Percentiles rank a stretch among this genome's conserved stretches.
Evolutionary conservation across 2,329 filamentous ascomycete species (phyloP).

Genomic region (Ophiostoma sp.): DNA sequence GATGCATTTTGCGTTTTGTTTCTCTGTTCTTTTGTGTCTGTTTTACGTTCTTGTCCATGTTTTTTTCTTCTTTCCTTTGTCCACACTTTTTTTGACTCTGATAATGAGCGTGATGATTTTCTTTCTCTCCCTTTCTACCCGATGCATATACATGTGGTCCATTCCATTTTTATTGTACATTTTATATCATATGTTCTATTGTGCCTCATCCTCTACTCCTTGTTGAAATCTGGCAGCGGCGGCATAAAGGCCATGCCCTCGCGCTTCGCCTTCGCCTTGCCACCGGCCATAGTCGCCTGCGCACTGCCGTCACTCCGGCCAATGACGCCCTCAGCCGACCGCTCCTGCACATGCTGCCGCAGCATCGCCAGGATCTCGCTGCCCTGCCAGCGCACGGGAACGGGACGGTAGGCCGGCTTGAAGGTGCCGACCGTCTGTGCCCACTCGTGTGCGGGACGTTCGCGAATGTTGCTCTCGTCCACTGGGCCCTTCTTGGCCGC

Average conservation of each 20-base stretch:
- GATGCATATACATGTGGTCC: background rate
- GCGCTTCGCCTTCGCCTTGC: slow-evolving; percentile 38
- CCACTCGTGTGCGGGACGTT: slow-evolving; percentile 73
- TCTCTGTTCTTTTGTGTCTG: background rate
- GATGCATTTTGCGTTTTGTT: slow-evolving; percentile 4
- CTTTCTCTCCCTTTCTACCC: background rate
- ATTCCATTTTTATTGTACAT: background rate
- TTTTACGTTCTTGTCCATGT: slow-evolving; percentile 2
- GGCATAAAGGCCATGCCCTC: slow-evolving; percentile 62
- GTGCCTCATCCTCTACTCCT: background rate
- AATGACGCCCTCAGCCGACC: slow-evolving; percentile 58
- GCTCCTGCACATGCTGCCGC: slow-evolving; percentile 74
- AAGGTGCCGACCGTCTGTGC: slow-evolving; percentile 94
- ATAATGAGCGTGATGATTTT: slow-evolving; percentile 28
- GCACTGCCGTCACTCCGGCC: slow-evolving; percentile 38
- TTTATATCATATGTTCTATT: background rate
- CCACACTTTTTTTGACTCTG: slow-evolving; percentile 15
- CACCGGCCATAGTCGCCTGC: slow-evolving; percentile 24
- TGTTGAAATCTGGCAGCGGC: slow-evolving; percentile 38
- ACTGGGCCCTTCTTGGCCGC: slow-evolving; percentile 35
- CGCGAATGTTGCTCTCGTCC: slow-evolving; percentile 30
- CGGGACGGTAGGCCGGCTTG: slow-evolving; percentile 88
- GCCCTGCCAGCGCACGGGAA: slow-evolving; percentile 80
- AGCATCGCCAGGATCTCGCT: slow-evolving; percentile 77
- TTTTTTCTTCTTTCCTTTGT: slow-evolving; percentile 5